Conservation (phyloP, 1,139 yeast species). For the Saccharomyces hybrid region DNA sequence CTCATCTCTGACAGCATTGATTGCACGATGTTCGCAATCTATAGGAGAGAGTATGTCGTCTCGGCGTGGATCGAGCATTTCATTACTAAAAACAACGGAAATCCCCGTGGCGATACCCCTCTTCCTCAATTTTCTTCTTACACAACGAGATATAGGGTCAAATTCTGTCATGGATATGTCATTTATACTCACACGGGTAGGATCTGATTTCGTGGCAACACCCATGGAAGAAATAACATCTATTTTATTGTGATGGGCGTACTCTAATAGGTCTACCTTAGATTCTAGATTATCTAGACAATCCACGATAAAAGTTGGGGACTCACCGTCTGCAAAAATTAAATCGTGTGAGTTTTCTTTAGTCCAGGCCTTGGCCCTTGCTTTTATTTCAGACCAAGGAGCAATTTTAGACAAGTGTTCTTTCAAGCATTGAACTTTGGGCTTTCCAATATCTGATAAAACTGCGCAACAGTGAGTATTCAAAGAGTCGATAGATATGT, state of each 20-base stretch:
- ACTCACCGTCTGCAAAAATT: conserved; percentile 43
- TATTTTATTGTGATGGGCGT: conserved; percentile 51
- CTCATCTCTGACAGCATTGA: conserved; percentile 81
- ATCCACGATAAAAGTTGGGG: conserved; percentile 73
- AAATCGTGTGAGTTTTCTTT: conserved; percentile 54
- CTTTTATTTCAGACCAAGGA: conserved; percentile 85
- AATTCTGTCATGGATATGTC: conserved; percentile 78
- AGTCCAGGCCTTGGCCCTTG: conserved; percentile 71
- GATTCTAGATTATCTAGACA: conserved; percentile 96
- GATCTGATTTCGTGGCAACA: conserved; percentile 87
- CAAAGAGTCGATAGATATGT: conserved; percentile 82
- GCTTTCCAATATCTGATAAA: conserved; percentile 77
- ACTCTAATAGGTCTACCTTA: conserved; percentile 78
- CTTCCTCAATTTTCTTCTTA: conserved; percentile 72
- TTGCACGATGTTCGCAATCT: conserved; percentile 68
- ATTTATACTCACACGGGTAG: conserved; percentile 73
- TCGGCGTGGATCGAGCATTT: conserved; percentile 92
- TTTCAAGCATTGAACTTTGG: conserved; percentile 77
- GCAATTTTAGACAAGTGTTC: conserved; percentile 61
- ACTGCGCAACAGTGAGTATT: conserved; percentile 94
- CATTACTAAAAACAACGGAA: conserved; percentile 87
- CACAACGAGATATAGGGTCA: conserved; percentile 86
- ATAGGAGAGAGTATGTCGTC: conserved; percentile 80
- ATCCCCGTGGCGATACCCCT: conserved; percentile 70
- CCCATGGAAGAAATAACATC: conserved; percentile 87